Base-by-base conservation (phyloP, 2,329 filamentous ascomycete genomes). In the Leptographium lundbergii region DNA sequence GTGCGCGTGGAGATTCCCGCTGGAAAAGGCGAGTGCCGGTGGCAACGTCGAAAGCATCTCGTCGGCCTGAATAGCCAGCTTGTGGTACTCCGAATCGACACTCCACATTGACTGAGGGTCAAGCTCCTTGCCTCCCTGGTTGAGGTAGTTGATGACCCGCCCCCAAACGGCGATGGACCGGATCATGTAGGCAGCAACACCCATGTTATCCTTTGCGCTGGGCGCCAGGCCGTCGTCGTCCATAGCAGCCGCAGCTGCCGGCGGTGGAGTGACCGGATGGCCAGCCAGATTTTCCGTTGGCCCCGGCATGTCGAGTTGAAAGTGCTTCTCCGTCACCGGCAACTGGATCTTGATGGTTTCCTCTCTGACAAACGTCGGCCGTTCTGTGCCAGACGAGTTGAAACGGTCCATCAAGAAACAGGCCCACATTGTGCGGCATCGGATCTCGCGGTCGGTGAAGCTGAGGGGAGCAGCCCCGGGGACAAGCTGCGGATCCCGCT, bases 401-500 rank as follows among this genome's bases (percentile, higher is more conserved):
- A 96, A 96, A 0, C 92, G 85, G 69, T 99, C 94, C 91, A 97
- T 96, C 59, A 96, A 72, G 67, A 96, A 96, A 69, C 92, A 97
- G 14, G 91, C 89, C 94, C 94, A 99, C 92, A 99, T 97, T 2
- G 91, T 94, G 59, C 94, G 82, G 65, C 94, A 79, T 61, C 94
- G 82, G 58, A 97, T 96, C 70, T 99, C 94, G 32, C 90, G 86
- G 70, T 97, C 94, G 19, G 91, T 90, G 65, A 94, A 94, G 68
- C 90, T 96, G 57, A 94, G 79, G 62, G 87, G 82, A 2, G 80
- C 78, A 14, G 80, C 77, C 24, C 80, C 78, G 48, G 81, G 81
- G n/a, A 79, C 76, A n/a, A 80, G 80, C 42, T 82, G 73, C 0
- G 89, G 88, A 65, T 95, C 90, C 67, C 88, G 84, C 63, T 95